Evolutionary conservation across 1,284 basidiomycete species (phyloP).

Genomic region (Thecaphora thlaspeos): DNA sequence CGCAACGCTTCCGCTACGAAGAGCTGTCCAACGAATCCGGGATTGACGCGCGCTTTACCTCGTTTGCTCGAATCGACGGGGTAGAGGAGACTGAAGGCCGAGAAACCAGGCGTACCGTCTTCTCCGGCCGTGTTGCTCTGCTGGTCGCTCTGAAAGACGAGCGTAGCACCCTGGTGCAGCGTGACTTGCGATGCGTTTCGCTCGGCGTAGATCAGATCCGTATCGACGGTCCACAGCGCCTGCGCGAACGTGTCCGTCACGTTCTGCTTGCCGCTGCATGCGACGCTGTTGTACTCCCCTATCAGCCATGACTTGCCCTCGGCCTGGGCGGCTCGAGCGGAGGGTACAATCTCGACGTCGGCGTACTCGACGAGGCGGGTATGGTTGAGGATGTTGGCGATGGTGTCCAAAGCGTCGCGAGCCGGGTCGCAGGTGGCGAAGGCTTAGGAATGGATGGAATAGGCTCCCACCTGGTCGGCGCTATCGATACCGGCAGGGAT

Average conservation of each 20-base stretch:
- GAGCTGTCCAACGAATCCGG: constrained; percentile 5
- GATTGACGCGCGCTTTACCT: constrained; percentile 2
- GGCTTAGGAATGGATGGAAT: constrained; percentile 10
- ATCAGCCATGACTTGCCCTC: constrained; percentile 4
- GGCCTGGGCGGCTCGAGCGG: constrained; percentile 1
- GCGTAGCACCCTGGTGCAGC: constrained; percentile 7
- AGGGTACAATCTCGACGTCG: constrained; percentile 6
- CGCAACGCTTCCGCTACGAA: constrained; percentile 6
- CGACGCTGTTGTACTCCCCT: constrained; percentile 8
- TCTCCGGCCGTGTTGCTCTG: constrained; percentile 5
- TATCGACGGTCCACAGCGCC: constrained; percentile 6
- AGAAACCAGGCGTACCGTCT: constrained; percentile 6
- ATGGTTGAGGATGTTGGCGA: constrained; percentile 9
- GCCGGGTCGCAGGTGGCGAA: constrained; percentile 10
- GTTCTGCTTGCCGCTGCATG: constrained; percentile 6
- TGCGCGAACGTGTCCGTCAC: constrained; percentile 11
- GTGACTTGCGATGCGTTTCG: constrained; percentile 6
- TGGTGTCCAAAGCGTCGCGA: constrained; percentile 1
- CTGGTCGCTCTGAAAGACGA: constrained; percentile 6
- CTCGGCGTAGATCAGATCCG: constrained; percentile 9
- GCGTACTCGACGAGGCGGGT: constrained; percentile 4
- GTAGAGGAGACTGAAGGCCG: constrained; percentile 7
- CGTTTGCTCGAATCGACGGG: constrained; percentile 5
- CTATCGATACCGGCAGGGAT: constrained; percentile 8
- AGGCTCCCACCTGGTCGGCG: constrained; percentile 1